Conservation (phyloP, 768 basidiomycete genomes). For the Trametes cubensis region DNA sequence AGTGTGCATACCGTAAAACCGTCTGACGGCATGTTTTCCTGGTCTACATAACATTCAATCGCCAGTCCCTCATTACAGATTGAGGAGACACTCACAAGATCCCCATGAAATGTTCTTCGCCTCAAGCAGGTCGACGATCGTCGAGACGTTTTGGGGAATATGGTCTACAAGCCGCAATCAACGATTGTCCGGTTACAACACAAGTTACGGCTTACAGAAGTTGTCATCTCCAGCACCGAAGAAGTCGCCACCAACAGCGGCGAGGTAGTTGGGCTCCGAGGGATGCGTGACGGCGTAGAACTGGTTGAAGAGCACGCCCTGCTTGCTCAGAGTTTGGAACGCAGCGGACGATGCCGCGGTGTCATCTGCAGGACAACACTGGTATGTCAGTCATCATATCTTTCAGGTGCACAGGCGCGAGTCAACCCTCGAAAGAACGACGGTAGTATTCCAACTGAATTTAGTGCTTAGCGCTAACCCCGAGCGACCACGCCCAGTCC, state of each 20-base stretch:
- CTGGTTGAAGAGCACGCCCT: constrained; percentile 49
- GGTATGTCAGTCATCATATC: not conserved
- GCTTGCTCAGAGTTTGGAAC: constrained; percentile 44
- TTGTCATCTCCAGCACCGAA: constrained; percentile 51
- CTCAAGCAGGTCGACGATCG: constrained; percentile 63
- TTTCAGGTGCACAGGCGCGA: too few relatives aligned
- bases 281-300: constrained; percentile 59
- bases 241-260: constrained; percentile 55
- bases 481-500: too few relatives aligned
- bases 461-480: too few relatives aligned
- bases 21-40: constrained; percentile 59
- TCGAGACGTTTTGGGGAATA: constrained; percentile 54
- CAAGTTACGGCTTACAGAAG: constrained; percentile 30
- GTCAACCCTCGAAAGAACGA: too few relatives aligned
- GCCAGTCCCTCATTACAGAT: too few relatives aligned
- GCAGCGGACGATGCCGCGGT: constrained; percentile 30
- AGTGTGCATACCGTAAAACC: constrained; percentile 38
- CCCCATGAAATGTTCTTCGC: constrained; percentile 60
- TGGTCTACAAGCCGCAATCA: constrained; percentile 10
- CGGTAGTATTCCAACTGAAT: too few relatives aligned
- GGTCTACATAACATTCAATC: constrained; percentile 32
- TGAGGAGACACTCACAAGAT: constrained; percentile 35
- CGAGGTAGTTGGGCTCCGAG: constrained; percentile 64
- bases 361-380: constrained; percentile 12
- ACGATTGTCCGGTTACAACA: not conserved